Conservation (phyloP, 192 early-diverging fungal species). For the Backusella luteola region DNA sequence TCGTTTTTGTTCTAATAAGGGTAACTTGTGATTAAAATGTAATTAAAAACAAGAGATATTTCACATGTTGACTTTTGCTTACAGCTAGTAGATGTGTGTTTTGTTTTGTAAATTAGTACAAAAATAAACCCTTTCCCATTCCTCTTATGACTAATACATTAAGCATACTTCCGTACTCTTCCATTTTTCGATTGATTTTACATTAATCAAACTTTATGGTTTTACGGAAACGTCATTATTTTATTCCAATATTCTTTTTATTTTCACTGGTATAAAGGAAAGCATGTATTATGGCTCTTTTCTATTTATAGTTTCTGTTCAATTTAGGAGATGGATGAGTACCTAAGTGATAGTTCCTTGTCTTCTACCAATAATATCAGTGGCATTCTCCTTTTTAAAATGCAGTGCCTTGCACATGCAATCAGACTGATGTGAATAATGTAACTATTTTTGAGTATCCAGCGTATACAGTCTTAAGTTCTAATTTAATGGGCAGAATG, state of each 20-base stretch:
- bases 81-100: neutral
- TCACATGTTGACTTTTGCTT: neutral
- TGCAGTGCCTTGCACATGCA: neutral
- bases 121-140: neutral
- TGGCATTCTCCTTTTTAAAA: neutral
- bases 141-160: neutral
- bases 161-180: neutral
- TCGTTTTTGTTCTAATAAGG: neutral
- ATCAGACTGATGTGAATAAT: neutral
- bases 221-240: neutral
- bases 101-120: neutral
- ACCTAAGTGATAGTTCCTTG: neutral
- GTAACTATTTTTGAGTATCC: neutral
- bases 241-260: neutral
- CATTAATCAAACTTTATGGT: neutral
- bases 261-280: neutral
- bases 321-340: neutral
- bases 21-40: neutral
- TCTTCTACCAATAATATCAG: neutral
- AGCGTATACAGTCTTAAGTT: neutral
- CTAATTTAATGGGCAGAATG: too few relatives aligned
- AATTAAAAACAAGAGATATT: neutral
- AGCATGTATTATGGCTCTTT: neutral
- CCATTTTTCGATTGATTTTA: neutral
- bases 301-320: neutral